Base-by-base conservation (phyloP, 345 rosid genomes). In the Moricandia moricandioides region DNA sequence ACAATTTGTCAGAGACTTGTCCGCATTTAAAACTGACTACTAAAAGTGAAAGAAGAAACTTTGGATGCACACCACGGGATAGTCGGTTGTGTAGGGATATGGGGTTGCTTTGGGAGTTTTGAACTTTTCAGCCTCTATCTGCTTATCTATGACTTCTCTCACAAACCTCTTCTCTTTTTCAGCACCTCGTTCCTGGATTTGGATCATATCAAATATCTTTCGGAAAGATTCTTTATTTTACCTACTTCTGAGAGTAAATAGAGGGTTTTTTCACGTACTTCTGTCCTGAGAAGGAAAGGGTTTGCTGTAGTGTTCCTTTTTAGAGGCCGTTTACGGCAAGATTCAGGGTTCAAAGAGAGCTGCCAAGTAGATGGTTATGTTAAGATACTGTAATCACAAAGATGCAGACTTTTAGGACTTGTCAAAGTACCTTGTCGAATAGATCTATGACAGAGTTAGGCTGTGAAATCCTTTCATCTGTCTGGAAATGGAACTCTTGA, bases 71-170 rank as follows among this genome's bases (percentile, higher is more conserved):
- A 58, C 62, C 62, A 58, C 37, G 2, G 62, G 62, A 58, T 13
- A 93, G 66, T 93, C 93, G 7, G 96, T 93, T 14, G 97, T 88
- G 67, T 89, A 93, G 7, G 97, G 97, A 77, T 91, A 91, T 67
- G 98, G 96, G 18, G 60, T 84, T 35, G 96, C 91, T 82, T 82
- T 89, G 21, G 39, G 63, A 30, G 39, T 59, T 59, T 11, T 59
- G 39, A 14, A 5, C 6, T 30, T 59, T 59, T 59, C 39, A 59
- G 39, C 18, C 6, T 59, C 63, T 59, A 31, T 30, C 39, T 7
- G 63, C 17, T 13, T 29, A 29, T 58, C 10, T 3, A 58, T 58
- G 18, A 58, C 62, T 30, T 58, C 10, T 58, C 62, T 58, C 37
- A 13, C 62, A 29, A 29, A 59, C 63, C 12, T 59, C 63, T n/a